Conservation (phyloP, 257 asterid genomes). For the Solanum appendiculatum region DNA sequence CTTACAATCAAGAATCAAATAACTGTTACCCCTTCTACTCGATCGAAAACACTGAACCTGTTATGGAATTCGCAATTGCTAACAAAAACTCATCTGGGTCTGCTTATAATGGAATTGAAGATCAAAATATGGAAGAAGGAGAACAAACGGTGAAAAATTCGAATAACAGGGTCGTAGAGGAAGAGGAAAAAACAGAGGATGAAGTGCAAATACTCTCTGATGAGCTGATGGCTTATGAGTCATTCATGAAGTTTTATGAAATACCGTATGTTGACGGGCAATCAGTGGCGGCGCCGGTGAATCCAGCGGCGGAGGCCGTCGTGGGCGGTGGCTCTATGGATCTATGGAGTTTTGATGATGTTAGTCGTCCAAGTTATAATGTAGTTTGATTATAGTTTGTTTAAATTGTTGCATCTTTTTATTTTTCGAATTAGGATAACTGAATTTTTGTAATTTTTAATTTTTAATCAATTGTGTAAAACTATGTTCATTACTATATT, state of each 20-base stretch:
- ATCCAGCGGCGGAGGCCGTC: conserved; percentile 31
- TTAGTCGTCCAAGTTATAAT: neutral
- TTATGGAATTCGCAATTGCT: neutral
- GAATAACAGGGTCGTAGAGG: neutral
- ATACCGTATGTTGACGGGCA: conserved; percentile 84
- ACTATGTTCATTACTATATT: neutral
- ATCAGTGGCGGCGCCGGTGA: conserved; percentile 24
- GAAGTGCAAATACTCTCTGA: conserved; percentile 57
- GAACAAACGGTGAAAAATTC: neutral
- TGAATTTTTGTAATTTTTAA: neutral
- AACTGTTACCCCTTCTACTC: neutral
- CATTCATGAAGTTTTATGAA: conserved; percentile 69
- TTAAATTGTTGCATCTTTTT: neutral
- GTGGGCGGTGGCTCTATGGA: conserved; percentile 23
- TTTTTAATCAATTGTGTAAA: neutral
- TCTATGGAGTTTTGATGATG: conserved; percentile 76
- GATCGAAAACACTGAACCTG: neutral
- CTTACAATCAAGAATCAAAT: neutral
- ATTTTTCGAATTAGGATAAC: neutral
- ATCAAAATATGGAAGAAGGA: neutral
- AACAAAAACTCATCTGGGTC: neutral
- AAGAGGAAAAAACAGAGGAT: neutral
- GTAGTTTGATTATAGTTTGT: neutral
- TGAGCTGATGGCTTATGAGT: conserved; percentile 74
- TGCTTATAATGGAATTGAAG: neutral